These are phyloP conservation scores for Pisolithus albus DNA, from an alignment of 768 basidiomycete species.

Conservation along the genomic window DNA sequence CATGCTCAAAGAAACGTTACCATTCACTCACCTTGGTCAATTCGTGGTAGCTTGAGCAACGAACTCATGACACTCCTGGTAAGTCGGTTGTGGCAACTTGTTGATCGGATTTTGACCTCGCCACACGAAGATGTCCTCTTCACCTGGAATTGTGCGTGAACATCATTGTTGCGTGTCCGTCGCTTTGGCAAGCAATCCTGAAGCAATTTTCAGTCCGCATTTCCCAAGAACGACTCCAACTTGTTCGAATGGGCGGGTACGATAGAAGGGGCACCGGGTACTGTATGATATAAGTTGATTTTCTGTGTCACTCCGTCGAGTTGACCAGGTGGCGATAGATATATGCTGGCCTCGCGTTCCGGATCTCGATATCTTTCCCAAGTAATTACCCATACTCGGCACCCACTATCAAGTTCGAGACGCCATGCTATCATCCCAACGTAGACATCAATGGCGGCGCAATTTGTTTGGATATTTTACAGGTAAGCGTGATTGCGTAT, in stretches of 20 bases:
- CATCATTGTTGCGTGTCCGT: background rate
- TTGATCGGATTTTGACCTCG: conserved; percentile 3
- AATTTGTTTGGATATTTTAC: conserved; percentile 84
- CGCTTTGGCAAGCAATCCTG: background rate
- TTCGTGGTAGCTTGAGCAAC: conserved; percentile 53
- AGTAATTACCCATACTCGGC: conserved; percentile 84
- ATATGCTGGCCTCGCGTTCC: conserved; percentile 74
- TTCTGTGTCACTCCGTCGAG: background rate
- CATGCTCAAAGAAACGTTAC: background rate
- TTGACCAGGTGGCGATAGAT: conserved; percentile 38
- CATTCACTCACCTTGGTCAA: background rate
- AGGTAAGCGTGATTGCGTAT: conserved; percentile 37
- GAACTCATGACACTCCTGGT: conserved; percentile 91
- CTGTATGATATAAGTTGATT: conserved; percentile 39
- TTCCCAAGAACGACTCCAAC: conserved; percentile 81
- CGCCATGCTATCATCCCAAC: conserved; percentile 89
- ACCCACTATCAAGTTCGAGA: conserved; percentile 80
- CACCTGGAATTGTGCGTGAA: conserved; percentile 73
- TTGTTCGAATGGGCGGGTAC: conserved; percentile 89
- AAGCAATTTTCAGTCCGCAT: conserved; percentile 60
- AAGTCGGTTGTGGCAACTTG: conserved; percentile 17
- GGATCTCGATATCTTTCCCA: conserved; percentile 80
- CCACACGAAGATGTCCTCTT: conserved; percentile 66
- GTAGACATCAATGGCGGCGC: conserved; percentile 72
- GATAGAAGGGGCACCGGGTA: conserved; percentile 74